Percentiles rank a stretch among this genome's conserved stretches.
Evolutionary conservation across 1,284 basidiomycete genomes (phyloP).

Genomic region (Marasmius sp.): DNA sequence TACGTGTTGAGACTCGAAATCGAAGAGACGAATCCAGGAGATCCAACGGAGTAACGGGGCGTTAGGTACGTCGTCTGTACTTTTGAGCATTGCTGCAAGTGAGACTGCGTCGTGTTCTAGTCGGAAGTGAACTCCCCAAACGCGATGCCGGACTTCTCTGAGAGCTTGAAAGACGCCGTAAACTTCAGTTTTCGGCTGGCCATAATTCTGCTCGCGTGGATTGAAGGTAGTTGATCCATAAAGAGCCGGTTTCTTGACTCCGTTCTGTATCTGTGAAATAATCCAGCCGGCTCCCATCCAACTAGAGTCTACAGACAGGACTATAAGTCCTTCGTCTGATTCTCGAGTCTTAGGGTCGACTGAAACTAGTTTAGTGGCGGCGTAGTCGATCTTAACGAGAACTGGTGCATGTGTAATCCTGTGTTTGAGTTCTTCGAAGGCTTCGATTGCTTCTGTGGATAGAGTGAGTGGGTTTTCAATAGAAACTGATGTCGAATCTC

Average conservation of each 20-base stretch:
- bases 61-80: slow-evolving; percentile 32
- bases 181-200: slow-evolving; percentile 36
- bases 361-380: slow-evolving; percentile 9
- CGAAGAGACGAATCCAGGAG: slow-evolving; percentile 27
- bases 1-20: slow-evolving; percentile 31
- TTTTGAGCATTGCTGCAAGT: slow-evolving; percentile 33
- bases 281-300: slow-evolving; percentile 31
- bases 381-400: slow-evolving; percentile 29
- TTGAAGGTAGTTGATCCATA: slow-evolving; percentile 35
- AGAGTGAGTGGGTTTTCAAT: too few relatives aligned
- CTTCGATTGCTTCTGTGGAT: slow-evolving; percentile 15
- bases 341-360: slow-evolving; percentile 2
- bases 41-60: slow-evolving; percentile 36
- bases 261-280: slow-evolving; percentile 25
- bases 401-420: slow-evolving; percentile 24
- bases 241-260: slow-evolving; percentile 21
- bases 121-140: slow-evolving; percentile 32
- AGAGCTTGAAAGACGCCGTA: slow-evolving; percentile 34
- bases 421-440: slow-evolving; percentile 28
- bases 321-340: slow-evolving; percentile 25
- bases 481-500: background rate
- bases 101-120: slow-evolving; percentile 35
- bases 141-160: slow-evolving; percentile 25
- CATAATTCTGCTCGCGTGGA: slow-evolving; percentile 18
- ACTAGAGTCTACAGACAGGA: slow-evolving; percentile 33